Evolutionary conservation across 2,329 filamentous ascomycete genomes (phyloP).

Genomic region (Paecilomyces niveus): DNA sequence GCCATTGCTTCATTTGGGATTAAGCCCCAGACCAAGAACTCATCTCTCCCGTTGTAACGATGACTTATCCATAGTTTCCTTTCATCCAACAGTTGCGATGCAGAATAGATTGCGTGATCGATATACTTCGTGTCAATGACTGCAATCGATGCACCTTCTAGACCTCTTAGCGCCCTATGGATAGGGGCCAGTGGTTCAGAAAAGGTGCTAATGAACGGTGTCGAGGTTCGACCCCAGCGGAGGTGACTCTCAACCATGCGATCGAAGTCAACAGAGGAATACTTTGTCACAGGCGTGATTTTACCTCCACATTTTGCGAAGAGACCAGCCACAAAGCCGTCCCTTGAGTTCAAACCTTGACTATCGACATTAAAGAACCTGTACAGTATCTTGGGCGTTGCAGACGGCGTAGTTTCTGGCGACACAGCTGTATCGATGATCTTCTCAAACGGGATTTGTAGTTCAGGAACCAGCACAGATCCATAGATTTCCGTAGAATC

Average conservation of each 20-base stretch:
- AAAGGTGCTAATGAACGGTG: conserved; percentile 30
- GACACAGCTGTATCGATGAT: too few species aligned
- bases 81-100: too few species aligned
- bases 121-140: conserved; percentile 25
- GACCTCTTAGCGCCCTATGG: conserved; percentile 20
- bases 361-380: conserved; percentile 25
- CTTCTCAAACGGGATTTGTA: too few species aligned
- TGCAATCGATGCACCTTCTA: conserved; percentile 17
- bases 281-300: conserved; percentile 8
- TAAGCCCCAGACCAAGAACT: conserved; percentile 29
- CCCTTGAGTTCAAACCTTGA: conserved; percentile 21
- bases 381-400: conserved; percentile 23
- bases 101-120: conserved; percentile 13
- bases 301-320: conserved; percentile 11
- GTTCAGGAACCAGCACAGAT: too few species aligned
- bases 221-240: conserved; percentile 8
- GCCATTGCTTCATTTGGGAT: conserved; percentile 21
- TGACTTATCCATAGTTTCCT: too few species aligned
- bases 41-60: too few species aligned
- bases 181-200: conserved; percentile 19
- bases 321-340: conserved; percentile 16
- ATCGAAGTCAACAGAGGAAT: conserved; percentile 12
- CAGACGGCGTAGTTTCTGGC: neutral
- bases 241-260: conserved; percentile 18
- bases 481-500: too few species aligned